A percentile compares a stretch with the other conserved stretches of the same genome.
These are phyloP conservation scores for Heimioporus sp. DNA, from an alignment of 768 basidiomycete species.

Conservation along the genomic window DNA sequence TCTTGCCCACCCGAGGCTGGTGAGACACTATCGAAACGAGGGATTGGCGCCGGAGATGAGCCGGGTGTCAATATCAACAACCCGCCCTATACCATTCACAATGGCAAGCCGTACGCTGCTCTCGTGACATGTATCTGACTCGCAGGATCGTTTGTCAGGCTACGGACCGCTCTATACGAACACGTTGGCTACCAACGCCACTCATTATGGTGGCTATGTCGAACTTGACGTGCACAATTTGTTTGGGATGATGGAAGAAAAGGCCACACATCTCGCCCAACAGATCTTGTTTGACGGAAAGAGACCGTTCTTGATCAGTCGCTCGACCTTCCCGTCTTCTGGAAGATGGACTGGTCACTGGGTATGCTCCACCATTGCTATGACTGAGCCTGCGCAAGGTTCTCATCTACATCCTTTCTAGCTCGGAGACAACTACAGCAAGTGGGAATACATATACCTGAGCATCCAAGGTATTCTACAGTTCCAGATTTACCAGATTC, in stretches of 20 bases:
- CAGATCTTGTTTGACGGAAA: slow-evolving; percentile 51
- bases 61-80: slow-evolving; percentile 47
- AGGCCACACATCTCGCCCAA: slow-evolving; percentile 60
- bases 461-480: slow-evolving; percentile 76
- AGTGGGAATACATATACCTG: slow-evolving; percentile 69
- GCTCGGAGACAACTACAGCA: slow-evolving; percentile 77
- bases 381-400: background rate
- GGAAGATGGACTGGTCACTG: slow-evolving; percentile 75
- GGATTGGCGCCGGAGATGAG: slow-evolving; percentile 49
- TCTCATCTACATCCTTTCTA: slow-evolving; percentile 21
- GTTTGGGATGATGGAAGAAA: slow-evolving; percentile 74
- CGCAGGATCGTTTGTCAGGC: slow-evolving; percentile 31
- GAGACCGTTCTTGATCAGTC: slow-evolving; percentile 69
- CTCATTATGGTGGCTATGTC: slow-evolving; percentile 57
- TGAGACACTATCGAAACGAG: slow-evolving; percentile 36
- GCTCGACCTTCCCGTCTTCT: slow-evolving; percentile 66
- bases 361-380: slow-evolving; percentile 33
- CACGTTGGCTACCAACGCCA: slow-evolving; percentile 71
- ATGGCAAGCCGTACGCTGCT: slow-evolving; percentile 40
- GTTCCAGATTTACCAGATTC: slow-evolving; percentile 82
- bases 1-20: slow-evolving; percentile 22
- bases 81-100: slow-evolving; percentile 71
- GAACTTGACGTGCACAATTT: slow-evolving; percentile 72
- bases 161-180: slow-evolving; percentile 48
- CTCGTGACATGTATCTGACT: background rate